Percentiles rank a stretch among this genome's conserved stretches.
Evolutionary conservation across 1,139 yeast genomes (phyloP).

Genomic region (Meyerozyma sp.): DNA sequence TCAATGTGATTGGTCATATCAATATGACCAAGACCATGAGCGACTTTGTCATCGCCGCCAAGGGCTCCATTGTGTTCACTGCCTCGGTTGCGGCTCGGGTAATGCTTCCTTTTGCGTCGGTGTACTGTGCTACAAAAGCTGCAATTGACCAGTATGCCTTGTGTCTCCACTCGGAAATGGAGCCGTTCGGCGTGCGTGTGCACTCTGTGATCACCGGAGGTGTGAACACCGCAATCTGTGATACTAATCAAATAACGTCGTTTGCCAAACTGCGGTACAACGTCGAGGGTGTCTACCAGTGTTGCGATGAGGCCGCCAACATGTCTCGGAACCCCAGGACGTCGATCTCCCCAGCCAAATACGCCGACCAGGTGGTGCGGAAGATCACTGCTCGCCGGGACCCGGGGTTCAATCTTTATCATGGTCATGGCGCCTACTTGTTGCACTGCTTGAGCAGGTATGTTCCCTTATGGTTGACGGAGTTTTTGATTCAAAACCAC

Average conservation of each 20-base stretch:
- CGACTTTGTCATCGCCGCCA: constrained; percentile 25
- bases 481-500: constrained; percentile 19
- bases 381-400: constrained; percentile 14
- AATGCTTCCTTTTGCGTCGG: constrained; percentile 31
- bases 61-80: constrained; percentile 35
- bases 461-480: constrained; percentile 27
- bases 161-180: constrained; percentile 18
- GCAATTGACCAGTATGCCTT: constrained; percentile 25
- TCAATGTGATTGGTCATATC: constrained; percentile 36
- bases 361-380: constrained; percentile 26
- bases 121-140: constrained; percentile 31
- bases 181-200: constrained; percentile 32
- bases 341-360: constrained; percentile 18
- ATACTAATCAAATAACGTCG: constrained; percentile 6
- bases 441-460: constrained; percentile 18
- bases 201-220: constrained; percentile 38
- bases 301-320: constrained; percentile 16
- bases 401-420: constrained; percentile 27
- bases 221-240: constrained; percentile 32
- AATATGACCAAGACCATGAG: constrained; percentile 29
- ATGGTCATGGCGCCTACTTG: constrained; percentile 19
- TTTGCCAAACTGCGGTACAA: constrained; percentile 18
- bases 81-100: constrained; percentile 30
- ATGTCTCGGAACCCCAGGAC: constrained; percentile 23
- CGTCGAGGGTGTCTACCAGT: constrained; percentile 26